Evolutionary conservation across 2,329 filamentous ascomycete genomes (phyloP).

Genomic region (Xylaria sp.): DNA sequence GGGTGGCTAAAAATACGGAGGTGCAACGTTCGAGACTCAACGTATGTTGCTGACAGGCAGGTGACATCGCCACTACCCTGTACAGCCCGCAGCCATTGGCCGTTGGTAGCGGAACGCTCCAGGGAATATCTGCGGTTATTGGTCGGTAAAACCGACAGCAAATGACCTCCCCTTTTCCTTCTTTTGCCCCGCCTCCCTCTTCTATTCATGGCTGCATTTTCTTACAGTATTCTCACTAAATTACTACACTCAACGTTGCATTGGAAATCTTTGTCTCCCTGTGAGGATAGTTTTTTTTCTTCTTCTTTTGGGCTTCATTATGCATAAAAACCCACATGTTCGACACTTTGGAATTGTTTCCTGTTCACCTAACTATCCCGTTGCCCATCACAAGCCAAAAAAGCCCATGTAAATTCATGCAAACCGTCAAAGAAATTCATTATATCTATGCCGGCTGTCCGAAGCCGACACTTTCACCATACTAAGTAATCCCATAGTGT

Average conservation of each 20-base stretch:
- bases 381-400: conserved; percentile 17
- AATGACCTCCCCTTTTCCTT: conserved; percentile 18
- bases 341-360: not conserved
- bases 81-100: not conserved
- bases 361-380: not conserved
- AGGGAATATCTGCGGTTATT: conserved; percentile 19
- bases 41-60: conserved; percentile 33
- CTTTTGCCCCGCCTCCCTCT: not conserved
- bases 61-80: conserved; percentile 20
- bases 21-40: conserved; percentile 6
- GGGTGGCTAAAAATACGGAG: conserved; percentile 30
- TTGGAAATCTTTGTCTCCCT: conserved; percentile 25
- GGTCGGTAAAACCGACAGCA: conserved; percentile 33
- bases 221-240: not conserved
- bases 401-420: conserved; percentile 22
- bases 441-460: conserved; percentile 47
- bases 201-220: conserved; percentile 7
- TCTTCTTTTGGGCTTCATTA: not conserved
- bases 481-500: conserved; percentile 33
- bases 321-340: conserved; percentile 38
- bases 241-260: conserved; percentile 32
- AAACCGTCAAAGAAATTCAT: conserved; percentile 40
- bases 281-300: conserved; percentile 18
- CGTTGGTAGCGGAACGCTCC: conserved; percentile 2
- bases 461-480: conserved; percentile 46